Conservation (phyloP, 2,329 filamentous ascomycete genomes). For the Sarocladium brachiariae region DNA sequence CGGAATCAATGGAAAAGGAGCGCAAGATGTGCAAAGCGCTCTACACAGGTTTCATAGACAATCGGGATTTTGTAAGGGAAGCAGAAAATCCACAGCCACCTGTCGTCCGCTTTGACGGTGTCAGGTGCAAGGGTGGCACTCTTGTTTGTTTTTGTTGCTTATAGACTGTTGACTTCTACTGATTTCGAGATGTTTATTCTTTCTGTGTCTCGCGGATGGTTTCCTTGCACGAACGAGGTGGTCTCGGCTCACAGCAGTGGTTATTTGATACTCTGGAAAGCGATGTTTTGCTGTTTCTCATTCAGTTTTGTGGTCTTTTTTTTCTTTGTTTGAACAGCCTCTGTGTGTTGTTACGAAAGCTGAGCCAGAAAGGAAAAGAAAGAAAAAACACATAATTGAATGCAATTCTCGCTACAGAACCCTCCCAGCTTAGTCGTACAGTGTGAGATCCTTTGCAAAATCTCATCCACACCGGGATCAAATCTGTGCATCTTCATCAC, state of each 20-base stretch:
- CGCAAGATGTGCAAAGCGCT: neutral
- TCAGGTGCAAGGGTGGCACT: neutral
- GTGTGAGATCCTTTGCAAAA: no score
- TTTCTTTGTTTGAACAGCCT: no score
- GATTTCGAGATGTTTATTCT: neutral
- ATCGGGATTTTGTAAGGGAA: neutral
- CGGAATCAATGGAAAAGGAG: neutral
- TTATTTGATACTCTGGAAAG: neutral
- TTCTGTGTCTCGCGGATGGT: neutral
- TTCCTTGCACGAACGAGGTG: neutral
- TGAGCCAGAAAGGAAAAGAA: no score
- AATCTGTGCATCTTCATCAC: no score
- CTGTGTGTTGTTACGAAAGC: no score
- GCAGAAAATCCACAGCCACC: neutral
- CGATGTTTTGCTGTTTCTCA: neutral
- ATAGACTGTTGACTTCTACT: neutral
- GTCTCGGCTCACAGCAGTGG: neutral
- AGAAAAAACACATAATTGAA: no score
- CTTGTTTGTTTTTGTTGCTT: neutral
- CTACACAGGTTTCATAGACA: conserved; percentile 4
- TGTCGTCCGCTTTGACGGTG: neutral
- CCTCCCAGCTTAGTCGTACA: no score
- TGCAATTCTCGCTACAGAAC: no score
- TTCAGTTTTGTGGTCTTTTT: no score
- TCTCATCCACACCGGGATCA: no score